Evolutionary conservation across 169 alveolate genomes (phyloP).

Genomic region (Babesia divergens): DNA sequence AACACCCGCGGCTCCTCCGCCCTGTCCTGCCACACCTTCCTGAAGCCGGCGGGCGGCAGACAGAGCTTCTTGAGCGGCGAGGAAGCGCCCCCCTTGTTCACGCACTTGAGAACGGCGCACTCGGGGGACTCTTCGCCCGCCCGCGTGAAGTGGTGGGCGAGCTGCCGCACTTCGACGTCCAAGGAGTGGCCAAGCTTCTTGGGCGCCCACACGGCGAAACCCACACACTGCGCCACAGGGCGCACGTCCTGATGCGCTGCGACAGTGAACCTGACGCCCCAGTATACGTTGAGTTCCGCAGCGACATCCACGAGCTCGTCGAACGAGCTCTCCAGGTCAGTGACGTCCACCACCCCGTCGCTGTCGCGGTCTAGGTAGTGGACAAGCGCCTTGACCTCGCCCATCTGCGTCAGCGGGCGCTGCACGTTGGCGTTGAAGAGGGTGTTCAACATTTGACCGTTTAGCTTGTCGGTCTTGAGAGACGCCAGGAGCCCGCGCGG

Average conservation of each 20-base stretch:
- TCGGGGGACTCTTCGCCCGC: background rate
- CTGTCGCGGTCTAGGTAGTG: constrained; percentile 36
- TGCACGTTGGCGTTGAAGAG: constrained; percentile 44
- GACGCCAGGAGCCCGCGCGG: constrained; percentile 40
- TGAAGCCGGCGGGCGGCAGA: constrained; percentile 18
- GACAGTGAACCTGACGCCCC: constrained; percentile 21
- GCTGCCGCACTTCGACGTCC: constrained; percentile 29
- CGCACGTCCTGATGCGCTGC: constrained; percentile 21
- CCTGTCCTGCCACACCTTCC: constrained; percentile 44
- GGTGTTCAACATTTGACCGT: constrained; percentile 5
- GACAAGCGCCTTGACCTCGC: constrained; percentile 40
- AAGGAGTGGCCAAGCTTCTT: constrained; percentile 51
- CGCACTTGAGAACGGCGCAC: constrained; percentile 13
- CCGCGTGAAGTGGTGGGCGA: constrained; percentile 27
- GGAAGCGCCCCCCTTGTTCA: constrained; percentile 1
- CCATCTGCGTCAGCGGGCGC: constrained; percentile 29
- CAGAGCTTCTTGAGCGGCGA: constrained; percentile 31
- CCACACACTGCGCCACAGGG: constrained; percentile 37
- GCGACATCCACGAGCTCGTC: constrained; percentile 38
- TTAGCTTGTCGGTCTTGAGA: constrained; percentile 32
- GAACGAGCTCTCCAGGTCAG: constrained; percentile 44
- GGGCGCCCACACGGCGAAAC: constrained; percentile 43
- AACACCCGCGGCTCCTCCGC: constrained; percentile 23
- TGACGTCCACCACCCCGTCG: constrained; percentile 48
- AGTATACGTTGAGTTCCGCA: constrained; percentile 17